These are phyloP conservation scores for Alectoria sarmentosa DNA, from an alignment of 495 filamentous ascomycete genomes.

Conservation along the genomic window DNA sequence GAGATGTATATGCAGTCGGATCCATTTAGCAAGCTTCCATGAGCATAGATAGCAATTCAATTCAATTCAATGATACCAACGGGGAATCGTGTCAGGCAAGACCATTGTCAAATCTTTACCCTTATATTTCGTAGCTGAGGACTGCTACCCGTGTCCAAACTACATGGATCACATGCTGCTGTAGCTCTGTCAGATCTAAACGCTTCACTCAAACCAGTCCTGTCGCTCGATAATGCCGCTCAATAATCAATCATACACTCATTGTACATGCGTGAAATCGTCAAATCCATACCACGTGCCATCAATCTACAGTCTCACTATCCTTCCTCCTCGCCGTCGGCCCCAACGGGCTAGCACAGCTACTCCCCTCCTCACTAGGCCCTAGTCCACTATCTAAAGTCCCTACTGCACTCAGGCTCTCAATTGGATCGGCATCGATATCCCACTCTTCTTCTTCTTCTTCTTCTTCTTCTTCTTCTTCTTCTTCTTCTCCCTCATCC, in stretches of 20 bases:
- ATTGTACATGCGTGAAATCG: background rate
- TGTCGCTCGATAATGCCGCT: background rate
- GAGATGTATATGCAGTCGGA: slow-evolving; percentile 1
- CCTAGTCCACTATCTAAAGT: slow-evolving; percentile 46
- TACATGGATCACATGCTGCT: background rate
- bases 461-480: slow-evolving; percentile 44
- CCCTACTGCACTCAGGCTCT: slow-evolving; percentile 28
- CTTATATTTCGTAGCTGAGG: background rate
- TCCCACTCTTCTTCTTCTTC: slow-evolving; percentile 60
- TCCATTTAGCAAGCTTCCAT: slow-evolving; percentile 8
- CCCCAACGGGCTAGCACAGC: slow-evolving; percentile 56
- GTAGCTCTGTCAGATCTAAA: background rate
- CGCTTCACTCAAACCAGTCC: background rate
- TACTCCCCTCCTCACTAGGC: slow-evolving; percentile 51
- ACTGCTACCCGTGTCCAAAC: background rate
- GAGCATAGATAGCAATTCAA: slow-evolving; percentile 17
- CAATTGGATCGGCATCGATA: slow-evolving; percentile 67
- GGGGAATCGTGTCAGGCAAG: background rate
- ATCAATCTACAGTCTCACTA: slow-evolving; percentile 35
- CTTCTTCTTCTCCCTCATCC: slow-evolving; percentile 32
- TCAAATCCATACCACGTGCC: background rate
- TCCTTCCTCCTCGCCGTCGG: slow-evolving; percentile 64
- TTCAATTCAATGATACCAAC: slow-evolving; percentile 9
- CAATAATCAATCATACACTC: background rate
- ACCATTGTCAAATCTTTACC: background rate